Evolutionary conservation across 345 rosid genomes (phyloP).

Genomic region (Combretum micranthum): DNA sequence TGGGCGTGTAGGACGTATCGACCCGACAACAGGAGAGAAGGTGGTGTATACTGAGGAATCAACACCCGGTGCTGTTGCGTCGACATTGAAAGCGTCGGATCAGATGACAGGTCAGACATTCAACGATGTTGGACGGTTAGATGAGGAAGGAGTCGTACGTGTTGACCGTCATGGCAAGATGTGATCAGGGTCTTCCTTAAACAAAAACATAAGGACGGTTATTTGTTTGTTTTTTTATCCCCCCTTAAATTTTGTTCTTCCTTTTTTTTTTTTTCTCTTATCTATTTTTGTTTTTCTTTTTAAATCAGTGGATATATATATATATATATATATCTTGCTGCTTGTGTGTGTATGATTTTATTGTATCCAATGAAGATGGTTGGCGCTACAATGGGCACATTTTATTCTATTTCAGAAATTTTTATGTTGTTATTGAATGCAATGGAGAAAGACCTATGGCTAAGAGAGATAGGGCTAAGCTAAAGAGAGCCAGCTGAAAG

Average conservation of each 20-base stretch:
- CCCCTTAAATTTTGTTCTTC: background rate
- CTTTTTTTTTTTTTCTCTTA: background rate
- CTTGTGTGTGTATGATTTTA: no score
- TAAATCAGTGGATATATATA: no score
- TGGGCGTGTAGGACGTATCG: conserved; percentile 12
- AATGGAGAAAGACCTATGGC: no score
- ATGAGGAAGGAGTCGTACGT: conserved; percentile 16
- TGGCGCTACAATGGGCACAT: no score
- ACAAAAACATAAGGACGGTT: background rate
- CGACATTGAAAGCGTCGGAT: conserved; percentile 37
- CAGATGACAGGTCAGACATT: conserved; percentile 60
- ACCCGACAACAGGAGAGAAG: background rate
- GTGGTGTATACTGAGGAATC: conserved; percentile 16
- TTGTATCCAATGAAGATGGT: no score
- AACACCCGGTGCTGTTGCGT: conserved; percentile 12
- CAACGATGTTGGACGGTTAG: conserved; percentile 57
- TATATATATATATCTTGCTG: no score
- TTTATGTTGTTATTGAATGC: no score
- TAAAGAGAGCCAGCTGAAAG: no score
- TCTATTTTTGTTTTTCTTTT: no score
- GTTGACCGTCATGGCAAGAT: conserved; percentile 18
- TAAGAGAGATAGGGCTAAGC: no score
- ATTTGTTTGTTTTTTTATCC: background rate
- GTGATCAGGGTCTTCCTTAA: conserved; percentile 4
- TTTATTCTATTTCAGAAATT: no score